Conservation (phyloP, 352 stramenopile genomes). For the Phytophthora macrochlamydospora region DNA sequence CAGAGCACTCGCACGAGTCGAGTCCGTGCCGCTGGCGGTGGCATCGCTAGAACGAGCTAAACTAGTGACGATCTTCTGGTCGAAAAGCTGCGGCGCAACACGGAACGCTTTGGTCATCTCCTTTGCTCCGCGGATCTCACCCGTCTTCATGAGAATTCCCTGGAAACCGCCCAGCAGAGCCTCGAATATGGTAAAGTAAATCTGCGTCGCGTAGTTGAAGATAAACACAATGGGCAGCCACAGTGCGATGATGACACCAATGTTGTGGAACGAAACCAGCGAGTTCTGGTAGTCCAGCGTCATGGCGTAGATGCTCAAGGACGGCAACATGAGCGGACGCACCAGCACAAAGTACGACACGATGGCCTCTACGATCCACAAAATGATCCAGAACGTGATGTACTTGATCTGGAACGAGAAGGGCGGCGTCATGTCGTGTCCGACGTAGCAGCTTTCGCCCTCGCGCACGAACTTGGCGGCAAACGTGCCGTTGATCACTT, state of each 20-base stretch:
- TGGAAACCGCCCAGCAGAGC: slow-evolving; percentile 65
- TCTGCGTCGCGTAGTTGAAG: slow-evolving; percentile 84
- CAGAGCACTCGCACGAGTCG: slow-evolving; percentile 46
- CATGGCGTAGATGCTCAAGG: slow-evolving; percentile 77
- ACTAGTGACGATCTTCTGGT: slow-evolving; percentile 76
- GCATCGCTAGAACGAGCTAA: slow-evolving; percentile 66
- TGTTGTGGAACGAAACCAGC: slow-evolving; percentile 76
- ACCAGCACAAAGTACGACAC: slow-evolving; percentile 76
- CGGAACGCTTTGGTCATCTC: slow-evolving; percentile 82
- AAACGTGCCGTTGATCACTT: slow-evolving; percentile 59
- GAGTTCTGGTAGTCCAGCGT: slow-evolving; percentile 69
- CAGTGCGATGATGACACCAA: slow-evolving; percentile 67
- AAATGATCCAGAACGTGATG: slow-evolving; percentile 61
- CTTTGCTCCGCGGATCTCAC: slow-evolving; percentile 69
- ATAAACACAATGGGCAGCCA: slow-evolving; percentile 75
- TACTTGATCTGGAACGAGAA: slow-evolving; percentile 71
- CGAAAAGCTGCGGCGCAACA: slow-evolving; percentile 75
- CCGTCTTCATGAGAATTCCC: slow-evolving; percentile 77
- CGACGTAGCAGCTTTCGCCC: slow-evolving; percentile 73
- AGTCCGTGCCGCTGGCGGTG: slow-evolving; percentile 44
- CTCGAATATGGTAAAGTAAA: slow-evolving; percentile 85
- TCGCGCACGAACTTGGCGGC: slow-evolving; percentile 76
- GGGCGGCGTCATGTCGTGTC: slow-evolving; percentile 66
- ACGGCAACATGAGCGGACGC: slow-evolving; percentile 65
- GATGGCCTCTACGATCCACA: slow-evolving; percentile 61